Evolutionary conservation across 495 filamentous ascomycete genomes (phyloP), one percentile per base, ranked within the genome.

Genomic region (Penicillium roqueforti): DNA sequence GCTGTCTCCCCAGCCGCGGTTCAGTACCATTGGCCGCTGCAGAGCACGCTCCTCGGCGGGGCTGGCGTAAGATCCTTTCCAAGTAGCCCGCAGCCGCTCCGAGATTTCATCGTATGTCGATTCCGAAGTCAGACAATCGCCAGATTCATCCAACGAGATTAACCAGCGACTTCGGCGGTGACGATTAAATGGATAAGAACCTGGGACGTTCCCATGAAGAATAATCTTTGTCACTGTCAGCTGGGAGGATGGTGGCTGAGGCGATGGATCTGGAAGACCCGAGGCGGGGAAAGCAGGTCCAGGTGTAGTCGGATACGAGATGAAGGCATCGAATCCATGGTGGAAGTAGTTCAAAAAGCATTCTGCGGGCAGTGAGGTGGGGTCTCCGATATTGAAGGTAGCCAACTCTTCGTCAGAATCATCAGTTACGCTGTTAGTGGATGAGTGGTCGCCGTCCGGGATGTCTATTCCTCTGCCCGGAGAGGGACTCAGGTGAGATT

Each of bases 271-370:
- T 13, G 72, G 55, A 3, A 69, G 28, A 8, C 38, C 63, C 0
- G 75, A 76, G 3, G 53, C 59, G 26, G 84, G 83, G 6, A 87
- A 87, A 6, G 83, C 81, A 0, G 86, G 86, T 7, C 86, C 87
- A 1, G 84, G 76, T 3, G 74, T 70, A 3, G 82, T 83, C 18
- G 88, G 87, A 26, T 86, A 80, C 0, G 92, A 96, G 14, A 98
- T 79, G 43, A 97, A 83, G n/a, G 96, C 80, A 68, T 98, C 93
- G 61, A 98, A 89, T 3, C 93, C 93, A 60, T 95, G 86, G 55
- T 90, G 87, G 62, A 96, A 97, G 66, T 97, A 98, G 62, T 97
- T 97, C 67, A 91, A 95, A 68, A 97, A 98, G 59, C 84, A 92
- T 70, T 97, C 92, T 14, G 83, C 60, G 5, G 74, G 73, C 10